Conservation (phyloP, 257 asterid species). For the Cynanchum wilfordii region DNA sequence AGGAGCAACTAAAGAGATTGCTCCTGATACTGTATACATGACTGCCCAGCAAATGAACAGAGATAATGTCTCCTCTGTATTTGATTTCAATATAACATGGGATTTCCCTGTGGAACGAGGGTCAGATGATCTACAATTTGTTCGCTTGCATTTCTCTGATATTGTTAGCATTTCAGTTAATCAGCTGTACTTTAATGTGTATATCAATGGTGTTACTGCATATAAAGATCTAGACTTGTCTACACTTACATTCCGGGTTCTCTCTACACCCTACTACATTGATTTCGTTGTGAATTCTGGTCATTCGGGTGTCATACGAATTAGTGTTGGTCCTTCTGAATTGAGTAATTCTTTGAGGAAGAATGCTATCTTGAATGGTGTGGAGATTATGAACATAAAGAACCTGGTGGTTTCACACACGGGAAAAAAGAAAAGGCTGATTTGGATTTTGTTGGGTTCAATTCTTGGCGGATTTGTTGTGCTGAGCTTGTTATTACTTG, state of each 20-base stretch:
- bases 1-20: constrained; percentile 60
- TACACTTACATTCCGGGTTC: constrained; percentile 41
- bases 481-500: constrained; percentile 25
- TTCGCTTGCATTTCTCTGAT: constrained; percentile 73
- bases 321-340: constrained; percentile 71
- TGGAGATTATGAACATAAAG: constrained; percentile 68
- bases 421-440: constrained; percentile 21
- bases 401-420: constrained; percentile 24
- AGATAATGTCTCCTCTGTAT: constrained; percentile 31
- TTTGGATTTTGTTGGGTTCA: constrained; percentile 40
- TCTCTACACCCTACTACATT: constrained; percentile 61
- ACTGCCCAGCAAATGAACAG: constrained; percentile 71
- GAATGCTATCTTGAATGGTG: constrained; percentile 75
- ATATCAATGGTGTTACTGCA: constrained; percentile 51
- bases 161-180: constrained; percentile 52
- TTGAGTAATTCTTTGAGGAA: constrained; percentile 48
- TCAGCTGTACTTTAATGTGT: constrained; percentile 56
- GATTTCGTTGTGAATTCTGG: constrained; percentile 51
- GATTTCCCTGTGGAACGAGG: constrained; percentile 43
- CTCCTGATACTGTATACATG: constrained; percentile 72
- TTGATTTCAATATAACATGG: constrained; percentile 64
- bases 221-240: constrained; percentile 68
- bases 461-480: constrained; percentile 38
- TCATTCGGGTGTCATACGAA: constrained; percentile 29
- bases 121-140: constrained; percentile 31